Conservation (phyloP, 352 stramenopile genomes). For the Globisporangium carolinianum region DNA sequence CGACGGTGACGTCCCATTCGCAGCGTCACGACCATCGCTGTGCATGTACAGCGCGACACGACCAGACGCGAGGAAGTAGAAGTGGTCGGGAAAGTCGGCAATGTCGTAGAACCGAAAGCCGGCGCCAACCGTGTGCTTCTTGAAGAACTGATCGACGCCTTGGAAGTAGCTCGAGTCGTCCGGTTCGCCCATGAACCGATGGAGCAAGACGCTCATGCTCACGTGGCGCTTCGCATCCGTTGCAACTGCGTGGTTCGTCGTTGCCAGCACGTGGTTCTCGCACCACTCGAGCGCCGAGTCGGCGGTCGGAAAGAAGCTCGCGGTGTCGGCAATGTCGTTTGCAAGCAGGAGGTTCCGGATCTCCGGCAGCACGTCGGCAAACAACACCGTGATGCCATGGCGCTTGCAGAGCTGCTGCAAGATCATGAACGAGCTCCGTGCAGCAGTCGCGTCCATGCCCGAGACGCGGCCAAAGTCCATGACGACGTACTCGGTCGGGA, state of each 20-base stretch:
- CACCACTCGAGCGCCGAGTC: conserved; percentile 74
- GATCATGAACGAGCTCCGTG: conserved; percentile 79
- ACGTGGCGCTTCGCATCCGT: conserved; percentile 33
- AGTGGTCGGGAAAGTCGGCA: conserved; percentile 43
- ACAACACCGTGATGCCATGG: conserved; percentile 61
- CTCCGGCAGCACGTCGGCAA: conserved; percentile 60
- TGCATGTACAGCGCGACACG: conserved; percentile 76
- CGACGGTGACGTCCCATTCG: conserved; percentile 1
- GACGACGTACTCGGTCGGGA: conserved; percentile 82
- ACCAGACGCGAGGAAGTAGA: conserved; percentile 73
- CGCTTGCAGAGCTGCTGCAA: conserved; percentile 73
- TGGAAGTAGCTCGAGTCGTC: conserved; percentile 64
- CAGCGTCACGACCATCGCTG: conserved; percentile 32
- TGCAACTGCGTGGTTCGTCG: conserved; percentile 24
- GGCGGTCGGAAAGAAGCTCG: conserved; percentile 58
- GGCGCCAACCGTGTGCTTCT: conserved; percentile 36
- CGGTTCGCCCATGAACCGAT: conserved; percentile 73
- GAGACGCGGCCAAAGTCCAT: conserved; percentile 86
- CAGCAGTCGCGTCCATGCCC: conserved; percentile 84
- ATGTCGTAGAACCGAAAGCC: conserved; percentile 76
- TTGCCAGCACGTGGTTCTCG: conserved; percentile 53
- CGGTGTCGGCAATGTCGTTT: conserved; percentile 69
- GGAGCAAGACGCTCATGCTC: conserved; percentile 56
- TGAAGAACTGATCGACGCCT: conserved; percentile 61
- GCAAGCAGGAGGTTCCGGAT: conserved; percentile 55